Conservation (phyloP, 768 basidiomycete species). For the Candolleomyces efflorescens region DNA sequence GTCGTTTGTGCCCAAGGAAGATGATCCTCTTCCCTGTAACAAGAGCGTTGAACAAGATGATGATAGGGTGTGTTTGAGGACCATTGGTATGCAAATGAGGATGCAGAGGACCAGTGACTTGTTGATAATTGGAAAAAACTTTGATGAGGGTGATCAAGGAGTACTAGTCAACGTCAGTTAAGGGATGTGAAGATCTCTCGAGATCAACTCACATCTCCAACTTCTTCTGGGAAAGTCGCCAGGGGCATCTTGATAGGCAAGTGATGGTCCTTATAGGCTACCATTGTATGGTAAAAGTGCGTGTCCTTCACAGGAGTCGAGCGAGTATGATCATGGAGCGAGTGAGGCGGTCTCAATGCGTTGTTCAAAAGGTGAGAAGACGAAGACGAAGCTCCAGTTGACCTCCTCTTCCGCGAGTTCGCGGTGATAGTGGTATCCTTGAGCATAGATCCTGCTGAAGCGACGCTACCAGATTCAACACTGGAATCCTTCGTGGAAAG, state of each 20-base stretch:
- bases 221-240: constrained; percentile 88
- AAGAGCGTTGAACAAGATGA: constrained; percentile 93
- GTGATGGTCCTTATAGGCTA: constrained; percentile 77
- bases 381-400: constrained; percentile 70
- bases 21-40: constrained; percentile 95
- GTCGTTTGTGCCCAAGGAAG: constrained; percentile 86
- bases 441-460: constrained; percentile 25
- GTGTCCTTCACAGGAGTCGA: constrained; percentile 74
- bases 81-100: constrained; percentile 95
- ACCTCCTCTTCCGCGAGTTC: constrained; percentile 50
- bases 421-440: constrained; percentile 36
- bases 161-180: constrained; percentile 50
- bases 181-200: neutral
- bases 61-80: constrained; percentile 86
- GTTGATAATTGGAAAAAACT: constrained; percentile 61
- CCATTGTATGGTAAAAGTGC: constrained; percentile 86
- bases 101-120: constrained; percentile 70
- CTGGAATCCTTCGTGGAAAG: constrained; percentile 41
- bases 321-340: constrained; percentile 44
- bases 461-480: constrained; percentile 39
- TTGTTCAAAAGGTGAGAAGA: constrained; percentile 52
- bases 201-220: constrained; percentile 74
- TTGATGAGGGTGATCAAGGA: constrained; percentile 88
- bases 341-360: constrained; percentile 32
- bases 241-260: constrained; percentile 91